phyloP scores from a whole-genome alignment of 148 eudicot species.

The Dysphania ambrosioides region DNA sequence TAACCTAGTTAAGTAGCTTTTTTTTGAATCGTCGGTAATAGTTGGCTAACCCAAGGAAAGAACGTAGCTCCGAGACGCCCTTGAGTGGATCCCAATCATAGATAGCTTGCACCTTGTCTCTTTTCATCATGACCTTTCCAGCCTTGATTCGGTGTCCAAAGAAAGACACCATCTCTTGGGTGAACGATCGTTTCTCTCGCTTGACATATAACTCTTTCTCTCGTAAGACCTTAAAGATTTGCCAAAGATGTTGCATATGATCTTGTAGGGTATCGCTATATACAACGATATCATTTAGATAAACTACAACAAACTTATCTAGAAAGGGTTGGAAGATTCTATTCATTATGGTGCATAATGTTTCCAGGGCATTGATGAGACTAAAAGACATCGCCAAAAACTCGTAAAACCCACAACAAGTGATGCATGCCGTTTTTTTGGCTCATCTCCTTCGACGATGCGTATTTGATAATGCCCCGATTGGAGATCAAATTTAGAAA shows the following conservation, averaged over 20 bases:
- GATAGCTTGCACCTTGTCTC: slow-evolving; percentile 5
- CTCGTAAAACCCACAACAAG: neutral
- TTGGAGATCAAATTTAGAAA: neutral
- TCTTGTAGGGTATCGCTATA: neutral
- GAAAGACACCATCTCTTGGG: slow-evolving; percentile 4
- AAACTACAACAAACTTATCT: neutral
- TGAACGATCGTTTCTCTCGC: neutral
- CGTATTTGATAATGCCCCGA: neutral
- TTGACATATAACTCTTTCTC: slow-evolving; percentile 3
- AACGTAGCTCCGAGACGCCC: neutral
- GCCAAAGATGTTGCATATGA: neutral
- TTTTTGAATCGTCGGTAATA: neutral
- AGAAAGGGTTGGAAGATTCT: neutral
- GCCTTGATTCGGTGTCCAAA: neutral
- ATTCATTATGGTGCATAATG: neutral
- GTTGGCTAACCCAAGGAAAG: neutral
- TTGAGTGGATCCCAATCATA: no score
- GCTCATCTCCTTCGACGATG: neutral
- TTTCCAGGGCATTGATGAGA: neutral
- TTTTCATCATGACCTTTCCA: slow-evolving; percentile 11
- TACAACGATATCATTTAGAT: neutral
- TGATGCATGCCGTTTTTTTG: neutral
- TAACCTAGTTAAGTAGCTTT: neutral
- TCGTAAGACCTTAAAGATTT: neutral
- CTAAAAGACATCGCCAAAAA: neutral